Conservation (phyloP, 192 early-diverging fungal species). For the Chytriomyces sp. region DNA sequence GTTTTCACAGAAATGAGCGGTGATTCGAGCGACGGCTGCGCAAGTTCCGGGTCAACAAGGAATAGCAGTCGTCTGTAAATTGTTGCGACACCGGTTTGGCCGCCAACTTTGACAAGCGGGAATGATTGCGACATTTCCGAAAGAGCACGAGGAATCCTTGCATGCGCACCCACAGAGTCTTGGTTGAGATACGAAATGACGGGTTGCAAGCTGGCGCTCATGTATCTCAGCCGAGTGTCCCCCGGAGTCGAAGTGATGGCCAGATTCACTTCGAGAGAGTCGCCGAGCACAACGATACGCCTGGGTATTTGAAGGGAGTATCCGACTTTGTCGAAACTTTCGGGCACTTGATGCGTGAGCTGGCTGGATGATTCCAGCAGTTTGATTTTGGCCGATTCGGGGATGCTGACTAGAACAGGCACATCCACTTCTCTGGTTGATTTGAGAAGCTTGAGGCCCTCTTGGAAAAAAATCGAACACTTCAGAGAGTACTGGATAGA, state of each 20-base stretch:
- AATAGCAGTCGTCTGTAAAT: background rate
- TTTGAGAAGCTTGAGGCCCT: conserved; percentile 30
- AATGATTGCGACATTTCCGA: conserved; percentile 14
- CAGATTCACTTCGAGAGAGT: conserved; percentile 20
- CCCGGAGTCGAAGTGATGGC: conserved; percentile 17
- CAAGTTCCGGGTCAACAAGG: conserved; percentile 21
- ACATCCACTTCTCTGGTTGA: conserved; percentile 10
- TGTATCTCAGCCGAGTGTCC: conserved; percentile 2
- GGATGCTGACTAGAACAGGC: conserved; percentile 25
- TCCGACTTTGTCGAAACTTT: conserved; percentile 17
- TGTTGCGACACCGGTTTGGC: background rate
- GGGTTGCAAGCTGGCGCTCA: conserved; percentile 12
- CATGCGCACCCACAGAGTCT: background rate
- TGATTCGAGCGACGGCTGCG: conserved; percentile 12
- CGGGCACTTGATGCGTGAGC: conserved; percentile 8
- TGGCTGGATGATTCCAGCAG: conserved; percentile 13
- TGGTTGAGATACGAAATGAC: conserved; percentile 2
- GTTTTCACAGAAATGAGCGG: conserved; percentile 19
- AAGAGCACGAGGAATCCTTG: conserved; percentile 6
- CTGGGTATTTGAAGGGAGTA: conserved; percentile 27
- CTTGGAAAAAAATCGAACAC: conserved; percentile 19
- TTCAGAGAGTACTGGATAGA: conserved; percentile 36
- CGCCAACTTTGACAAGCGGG: conserved; percentile 16
- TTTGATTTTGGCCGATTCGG: conserved; percentile 15
- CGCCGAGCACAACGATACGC: conserved; percentile 17